Conservation (phyloP, 2,329 filamentous ascomycete species). For the Paecilomyces sp. region DNA sequence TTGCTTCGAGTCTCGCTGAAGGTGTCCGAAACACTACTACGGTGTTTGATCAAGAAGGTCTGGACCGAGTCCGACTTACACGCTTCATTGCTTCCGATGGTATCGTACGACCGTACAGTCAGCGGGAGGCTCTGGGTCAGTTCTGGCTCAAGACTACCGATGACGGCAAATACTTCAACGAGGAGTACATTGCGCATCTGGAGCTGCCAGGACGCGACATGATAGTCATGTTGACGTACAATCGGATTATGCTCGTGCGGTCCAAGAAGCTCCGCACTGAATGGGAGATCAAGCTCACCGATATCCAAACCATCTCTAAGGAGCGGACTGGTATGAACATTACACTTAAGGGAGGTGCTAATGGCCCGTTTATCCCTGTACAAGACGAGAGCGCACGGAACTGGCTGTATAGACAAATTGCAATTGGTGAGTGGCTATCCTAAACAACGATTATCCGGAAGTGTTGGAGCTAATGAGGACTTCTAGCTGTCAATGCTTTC, state of each 20-base stretch:
- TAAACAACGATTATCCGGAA: neutral
- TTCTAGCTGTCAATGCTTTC: conserved; percentile 55
- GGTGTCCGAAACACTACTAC: conserved; percentile 98
- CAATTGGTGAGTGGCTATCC: conserved; percentile 40
- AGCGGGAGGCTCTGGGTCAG: conserved; percentile 91
- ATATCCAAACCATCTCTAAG: conserved; percentile 94
- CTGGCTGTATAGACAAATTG: conserved; percentile 61
- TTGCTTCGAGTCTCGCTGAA: conserved; percentile 90
- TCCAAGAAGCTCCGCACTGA: conserved; percentile 79
- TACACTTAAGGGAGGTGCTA: conserved; percentile 78
- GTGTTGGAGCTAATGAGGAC: neutral
- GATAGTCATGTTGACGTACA: conserved; percentile 82
- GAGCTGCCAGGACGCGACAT: conserved; percentile 85
- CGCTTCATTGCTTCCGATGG: conserved; percentile 90
- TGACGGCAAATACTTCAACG: conserved; percentile 95
- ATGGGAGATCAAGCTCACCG: conserved; percentile 94
- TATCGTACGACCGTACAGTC: conserved; percentile 87
- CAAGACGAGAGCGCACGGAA: conserved; percentile 72
- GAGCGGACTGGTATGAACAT: conserved; percentile 91
- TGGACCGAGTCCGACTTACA: conserved; percentile 88
- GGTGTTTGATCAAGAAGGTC: conserved; percentile 88
- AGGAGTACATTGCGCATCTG: conserved; percentile 92
- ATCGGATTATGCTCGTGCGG: conserved; percentile 81
- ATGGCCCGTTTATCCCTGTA: conserved; percentile 91
- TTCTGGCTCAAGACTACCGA: conserved; percentile 99